Evolutionary conservation across 2,329 filamentous ascomycete species (phyloP).

Genomic region (Talaromyces amestolkiae): DNA sequence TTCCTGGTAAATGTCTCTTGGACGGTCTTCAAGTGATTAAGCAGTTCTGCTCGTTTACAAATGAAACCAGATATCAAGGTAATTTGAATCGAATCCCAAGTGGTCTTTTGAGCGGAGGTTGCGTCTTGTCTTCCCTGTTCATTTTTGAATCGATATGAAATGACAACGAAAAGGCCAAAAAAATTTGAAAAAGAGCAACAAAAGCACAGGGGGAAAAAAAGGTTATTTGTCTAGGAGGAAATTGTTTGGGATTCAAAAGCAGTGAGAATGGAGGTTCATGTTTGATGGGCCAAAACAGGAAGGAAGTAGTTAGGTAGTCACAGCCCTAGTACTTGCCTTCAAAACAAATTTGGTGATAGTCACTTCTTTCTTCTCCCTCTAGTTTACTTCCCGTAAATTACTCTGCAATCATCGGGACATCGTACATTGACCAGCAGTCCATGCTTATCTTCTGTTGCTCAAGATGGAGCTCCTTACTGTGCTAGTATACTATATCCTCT

Average conservation of each 20-base stretch:
- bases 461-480: not conserved
- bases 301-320: not conserved
- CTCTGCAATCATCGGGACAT: not conserved
- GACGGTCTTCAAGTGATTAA: not conserved
- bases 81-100: not conserved
- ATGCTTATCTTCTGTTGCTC: not conserved
- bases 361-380: not conserved
- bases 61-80: not conserved
- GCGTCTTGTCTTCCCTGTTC: not conserved
- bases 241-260: not conserved
- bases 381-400: not conserved
- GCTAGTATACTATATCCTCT: constrained; percentile 5
- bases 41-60: not conserved
- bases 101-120: not conserved
- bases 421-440: not conserved
- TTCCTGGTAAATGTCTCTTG: not conserved
- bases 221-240: not conserved
- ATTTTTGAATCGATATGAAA: not conserved
- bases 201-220: not conserved
- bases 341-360: not conserved
- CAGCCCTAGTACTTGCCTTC: constrained; percentile 5
- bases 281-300: not conserved
- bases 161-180: not conserved
- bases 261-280: not conserved
- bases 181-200: not conserved